Conservation (phyloP, 129 eudicot species). For the Arctium minus region DNA sequence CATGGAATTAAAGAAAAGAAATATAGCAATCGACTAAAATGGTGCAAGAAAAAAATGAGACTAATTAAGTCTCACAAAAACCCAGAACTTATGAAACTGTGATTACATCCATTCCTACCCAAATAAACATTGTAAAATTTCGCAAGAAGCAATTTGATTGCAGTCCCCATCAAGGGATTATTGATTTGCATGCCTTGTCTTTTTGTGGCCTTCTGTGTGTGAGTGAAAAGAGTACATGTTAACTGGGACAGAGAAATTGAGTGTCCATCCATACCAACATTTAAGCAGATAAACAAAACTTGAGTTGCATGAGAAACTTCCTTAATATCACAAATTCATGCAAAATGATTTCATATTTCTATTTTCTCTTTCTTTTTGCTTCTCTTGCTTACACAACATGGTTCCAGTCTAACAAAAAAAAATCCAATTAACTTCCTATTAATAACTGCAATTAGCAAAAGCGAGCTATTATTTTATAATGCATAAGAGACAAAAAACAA, state of each 20-base stretch:
- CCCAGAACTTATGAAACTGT: neutral
- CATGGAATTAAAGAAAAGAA: neutral
- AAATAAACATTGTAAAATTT: neutral
- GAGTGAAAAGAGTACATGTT: neutral
- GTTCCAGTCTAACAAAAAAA: neutral
- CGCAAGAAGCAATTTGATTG: neutral
- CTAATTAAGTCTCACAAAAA: neutral
- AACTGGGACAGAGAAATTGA: neutral
- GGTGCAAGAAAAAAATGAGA: neutral
- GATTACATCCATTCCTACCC: neutral
- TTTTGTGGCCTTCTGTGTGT: neutral
- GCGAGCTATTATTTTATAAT: neutral
- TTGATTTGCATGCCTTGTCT: neutral
- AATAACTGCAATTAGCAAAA: constrained; percentile 6
- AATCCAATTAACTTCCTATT: neutral
- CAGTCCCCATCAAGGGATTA: neutral
- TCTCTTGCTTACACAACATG: neutral
- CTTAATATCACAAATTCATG: neutral
- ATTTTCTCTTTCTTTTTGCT: neutral
- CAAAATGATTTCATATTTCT: neutral
- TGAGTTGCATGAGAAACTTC: neutral
- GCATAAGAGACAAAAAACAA: constrained; percentile 27
- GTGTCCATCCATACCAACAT: neutral
- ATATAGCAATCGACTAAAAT: neutral
- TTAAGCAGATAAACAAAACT: neutral